phyloP scores from a whole-genome alignment of 2,329 filamentous ascomycete species.

The Botryotinia globosa region DNA sequence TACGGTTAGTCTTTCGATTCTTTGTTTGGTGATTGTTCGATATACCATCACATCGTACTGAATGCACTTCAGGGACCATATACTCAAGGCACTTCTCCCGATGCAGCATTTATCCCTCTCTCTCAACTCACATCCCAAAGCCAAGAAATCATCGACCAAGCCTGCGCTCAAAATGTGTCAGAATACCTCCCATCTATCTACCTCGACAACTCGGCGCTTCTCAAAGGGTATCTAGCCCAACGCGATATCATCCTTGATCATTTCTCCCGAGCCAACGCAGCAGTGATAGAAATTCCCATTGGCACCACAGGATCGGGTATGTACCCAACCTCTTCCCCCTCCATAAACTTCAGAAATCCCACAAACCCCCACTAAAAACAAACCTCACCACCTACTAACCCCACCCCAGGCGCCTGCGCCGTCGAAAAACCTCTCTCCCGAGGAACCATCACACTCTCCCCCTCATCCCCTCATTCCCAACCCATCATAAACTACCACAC shows the following conservation, averaged over 20 bases:
- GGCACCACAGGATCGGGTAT: neutral
- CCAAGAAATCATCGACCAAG: neutral
- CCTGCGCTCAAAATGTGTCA: neutral
- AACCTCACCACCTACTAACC: neutral
- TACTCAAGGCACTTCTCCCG: neutral
- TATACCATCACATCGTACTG: neutral
- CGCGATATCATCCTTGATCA: neutral
- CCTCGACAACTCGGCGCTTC: neutral
- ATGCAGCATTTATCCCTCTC: neutral
- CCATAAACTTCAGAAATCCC: neutral
- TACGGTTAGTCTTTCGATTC: neutral
- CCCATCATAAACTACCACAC: neutral
- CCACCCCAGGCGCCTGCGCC: neutral
- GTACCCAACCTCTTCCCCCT: neutral
- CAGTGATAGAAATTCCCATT: neutral
- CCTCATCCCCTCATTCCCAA: neutral
- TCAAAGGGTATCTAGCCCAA: neutral
- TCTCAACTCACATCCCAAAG: neutral
- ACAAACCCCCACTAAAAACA: neutral
- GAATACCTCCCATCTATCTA: neutral
- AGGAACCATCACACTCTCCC: neutral
- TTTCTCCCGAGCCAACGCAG: neutral
- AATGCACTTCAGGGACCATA: neutral
- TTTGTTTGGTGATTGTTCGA: neutral
- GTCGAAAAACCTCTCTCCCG: neutral